A percentile compares a stretch with the other conserved stretches of the same genome.
Evolutionary conservation across 2,329 filamentous ascomycete genomes (phyloP).

Genomic region (Phialophora verrucosa): DNA sequence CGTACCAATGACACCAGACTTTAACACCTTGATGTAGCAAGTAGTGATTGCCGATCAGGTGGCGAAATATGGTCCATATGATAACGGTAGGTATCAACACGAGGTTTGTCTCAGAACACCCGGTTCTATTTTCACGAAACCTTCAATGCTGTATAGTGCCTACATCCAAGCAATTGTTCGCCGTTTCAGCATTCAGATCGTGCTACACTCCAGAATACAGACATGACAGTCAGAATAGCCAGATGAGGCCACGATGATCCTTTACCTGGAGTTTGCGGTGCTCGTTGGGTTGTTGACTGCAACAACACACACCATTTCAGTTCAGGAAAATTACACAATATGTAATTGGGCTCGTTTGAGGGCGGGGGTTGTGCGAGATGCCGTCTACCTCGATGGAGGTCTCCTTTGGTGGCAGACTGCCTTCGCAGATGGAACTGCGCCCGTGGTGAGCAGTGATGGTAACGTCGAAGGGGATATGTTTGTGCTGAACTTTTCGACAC

Average conservation of each 20-base stretch:
- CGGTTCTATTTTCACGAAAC: background rate
- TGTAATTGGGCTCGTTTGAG: slow-evolving; percentile 37
- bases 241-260: slow-evolving; percentile 18
- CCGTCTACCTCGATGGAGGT: slow-evolving; percentile 37
- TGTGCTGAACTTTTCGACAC: slow-evolving; percentile 63
- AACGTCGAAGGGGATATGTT: slow-evolving; percentile 57
- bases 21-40: slow-evolving; percentile 1
- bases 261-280: slow-evolving; percentile 1
- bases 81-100: slow-evolving; percentile 25
- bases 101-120: slow-evolving; percentile 25
- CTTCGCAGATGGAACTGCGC: slow-evolving; percentile 36
- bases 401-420: slow-evolving; percentile 38
- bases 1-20: slow-evolving; percentile 9
- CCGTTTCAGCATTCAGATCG: background rate
- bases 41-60: slow-evolving; percentile 22
- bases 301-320: slow-evolving; percentile 19
- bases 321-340: slow-evolving; percentile 36
- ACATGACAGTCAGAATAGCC: slow-evolving; percentile 11
- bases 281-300: slow-evolving; percentile 17
- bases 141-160: background rate
- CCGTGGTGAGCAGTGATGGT: slow-evolving; percentile 35
- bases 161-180: slow-evolving; percentile 4
- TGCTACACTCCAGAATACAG: background rate
- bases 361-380: slow-evolving; percentile 35
- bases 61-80: slow-evolving; percentile 24